phyloP scores from a whole-genome alignment of 306 rosid species.

The Quercus variabilis region DNA sequence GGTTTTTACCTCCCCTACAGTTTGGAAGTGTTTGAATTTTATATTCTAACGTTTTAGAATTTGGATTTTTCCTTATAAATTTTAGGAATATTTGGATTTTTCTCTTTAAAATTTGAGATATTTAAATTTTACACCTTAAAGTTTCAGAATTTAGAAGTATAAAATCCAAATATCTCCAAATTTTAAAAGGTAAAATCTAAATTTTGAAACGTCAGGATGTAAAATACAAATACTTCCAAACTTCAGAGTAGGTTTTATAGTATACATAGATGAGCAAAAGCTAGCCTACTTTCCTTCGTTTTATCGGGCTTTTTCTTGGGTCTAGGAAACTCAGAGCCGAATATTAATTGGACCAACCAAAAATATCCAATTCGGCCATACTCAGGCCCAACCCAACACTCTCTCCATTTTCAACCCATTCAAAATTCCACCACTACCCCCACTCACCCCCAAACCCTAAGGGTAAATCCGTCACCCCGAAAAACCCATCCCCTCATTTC shows the following conservation, averaged over 20 bases:
- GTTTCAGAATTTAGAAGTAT: accelerated
- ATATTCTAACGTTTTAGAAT: no score
- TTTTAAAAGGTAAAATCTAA: no score
- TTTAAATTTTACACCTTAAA: no score
- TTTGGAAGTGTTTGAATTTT: no score
- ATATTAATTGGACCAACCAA: background rate
- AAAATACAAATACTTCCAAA: no score
- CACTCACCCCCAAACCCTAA: conserved; percentile 22
- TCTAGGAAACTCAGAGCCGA: background rate
- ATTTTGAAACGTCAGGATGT: accelerated
- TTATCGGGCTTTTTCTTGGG: background rate
- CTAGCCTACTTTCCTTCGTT: background rate
- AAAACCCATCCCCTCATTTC: background rate
- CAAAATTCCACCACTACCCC: conserved; percentile 10
- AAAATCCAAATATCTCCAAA: accelerated
- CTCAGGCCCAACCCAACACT: background rate
- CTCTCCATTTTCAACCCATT: background rate
- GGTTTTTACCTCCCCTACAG: accelerated
- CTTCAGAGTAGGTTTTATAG: no score
- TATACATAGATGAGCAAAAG: no score
- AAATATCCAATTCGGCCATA: background rate
- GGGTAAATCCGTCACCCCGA: conserved; percentile 25
- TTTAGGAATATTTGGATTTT: no score
- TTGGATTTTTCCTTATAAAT: no score
- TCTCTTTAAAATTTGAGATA: no score